These are phyloP conservation scores for Botryotinia narcissicola DNA, from an alignment of 2,329 filamentous ascomycete species.

Conservation along the genomic window DNA sequence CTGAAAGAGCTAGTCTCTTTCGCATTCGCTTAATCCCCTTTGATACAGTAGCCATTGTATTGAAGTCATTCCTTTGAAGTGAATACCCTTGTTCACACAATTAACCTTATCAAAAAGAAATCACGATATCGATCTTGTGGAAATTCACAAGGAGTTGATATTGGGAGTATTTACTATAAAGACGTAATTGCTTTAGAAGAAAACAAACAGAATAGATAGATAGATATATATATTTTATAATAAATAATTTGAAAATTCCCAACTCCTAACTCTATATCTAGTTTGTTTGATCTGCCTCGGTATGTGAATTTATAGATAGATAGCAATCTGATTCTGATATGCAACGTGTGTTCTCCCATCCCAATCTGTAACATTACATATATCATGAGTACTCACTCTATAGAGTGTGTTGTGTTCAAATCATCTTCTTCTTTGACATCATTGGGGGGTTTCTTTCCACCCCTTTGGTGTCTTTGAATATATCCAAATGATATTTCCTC, in stretches of 20 bases:
- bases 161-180: neutral
- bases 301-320: neutral
- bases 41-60: too few species aligned
- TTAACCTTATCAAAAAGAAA: too few species aligned
- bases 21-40: too few species aligned
- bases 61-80: too few species aligned
- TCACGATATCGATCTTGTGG: too few species aligned
- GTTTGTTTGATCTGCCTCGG: neutral
- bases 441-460: neutral
- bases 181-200: rapidly evolving
- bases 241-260: too few species aligned
- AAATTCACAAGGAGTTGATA: rapidly evolving
- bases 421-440: neutral
- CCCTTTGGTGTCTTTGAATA: neutral
- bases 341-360: neutral
- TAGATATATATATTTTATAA: too few species aligned
- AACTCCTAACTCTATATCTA: neutral
- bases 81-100: too few species aligned
- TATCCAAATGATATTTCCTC: neutral
- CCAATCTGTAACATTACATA: neutral
- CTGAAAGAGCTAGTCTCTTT: too few species aligned
- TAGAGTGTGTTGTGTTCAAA: neutral
- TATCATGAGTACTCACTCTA: neutral
- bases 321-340: neutral
- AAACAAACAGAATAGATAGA: too few species aligned